Evolutionary conservation across 2,329 filamentous ascomycete species (phyloP).

Genomic region (Neobulgaria alba): DNA sequence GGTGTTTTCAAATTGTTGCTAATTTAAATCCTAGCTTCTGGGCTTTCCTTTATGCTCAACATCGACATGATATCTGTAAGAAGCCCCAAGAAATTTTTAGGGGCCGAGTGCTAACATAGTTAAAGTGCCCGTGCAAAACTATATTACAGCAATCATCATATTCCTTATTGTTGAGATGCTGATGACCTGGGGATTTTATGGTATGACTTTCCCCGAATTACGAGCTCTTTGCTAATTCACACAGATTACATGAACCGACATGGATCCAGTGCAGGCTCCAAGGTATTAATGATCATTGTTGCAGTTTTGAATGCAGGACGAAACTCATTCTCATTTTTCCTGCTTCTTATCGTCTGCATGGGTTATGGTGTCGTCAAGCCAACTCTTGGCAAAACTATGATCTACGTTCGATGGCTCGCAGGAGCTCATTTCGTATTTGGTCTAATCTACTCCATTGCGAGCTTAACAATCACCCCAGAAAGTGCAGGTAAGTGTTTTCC

Average conservation of each 20-base stretch:
- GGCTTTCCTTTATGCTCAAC: constrained; percentile 92
- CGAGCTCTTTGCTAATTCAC: constrained; percentile 29
- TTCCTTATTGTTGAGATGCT: constrained; percentile 95
- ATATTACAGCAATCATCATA: constrained; percentile 92
- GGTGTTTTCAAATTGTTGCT: background rate
- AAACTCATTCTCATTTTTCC: constrained; percentile 97
- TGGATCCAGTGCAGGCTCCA: constrained; percentile 73
- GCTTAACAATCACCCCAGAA: constrained; percentile 81
- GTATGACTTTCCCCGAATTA: constrained; percentile 31
- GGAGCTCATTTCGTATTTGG: constrained; percentile 92
- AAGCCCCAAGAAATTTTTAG: too few species aligned
- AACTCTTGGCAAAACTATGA: constrained; percentile 85
- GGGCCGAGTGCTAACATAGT: too few species aligned
- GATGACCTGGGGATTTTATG: constrained; percentile 98
- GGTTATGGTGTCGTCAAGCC: constrained; percentile 97
- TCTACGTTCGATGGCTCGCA: constrained; percentile 83
- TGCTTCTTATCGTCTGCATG: constrained; percentile 97
- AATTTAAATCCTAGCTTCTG: constrained; percentile 52
- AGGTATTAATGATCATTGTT: constrained; percentile 83
- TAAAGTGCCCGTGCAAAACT: constrained; percentile 92
- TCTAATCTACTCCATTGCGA: constrained; percentile 84
- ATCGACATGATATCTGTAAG: constrained; percentile 80
- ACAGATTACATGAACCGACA: constrained; percentile 86
- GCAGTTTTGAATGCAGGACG: constrained; percentile 85
- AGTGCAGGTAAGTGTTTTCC: constrained; percentile 51